A percentile compares a stretch with the other conserved stretches of the same genome.
Evolutionary conservation across 192 early-diverging fungal genomes (phyloP).

Genomic region (Coemansia sp.): DNA sequence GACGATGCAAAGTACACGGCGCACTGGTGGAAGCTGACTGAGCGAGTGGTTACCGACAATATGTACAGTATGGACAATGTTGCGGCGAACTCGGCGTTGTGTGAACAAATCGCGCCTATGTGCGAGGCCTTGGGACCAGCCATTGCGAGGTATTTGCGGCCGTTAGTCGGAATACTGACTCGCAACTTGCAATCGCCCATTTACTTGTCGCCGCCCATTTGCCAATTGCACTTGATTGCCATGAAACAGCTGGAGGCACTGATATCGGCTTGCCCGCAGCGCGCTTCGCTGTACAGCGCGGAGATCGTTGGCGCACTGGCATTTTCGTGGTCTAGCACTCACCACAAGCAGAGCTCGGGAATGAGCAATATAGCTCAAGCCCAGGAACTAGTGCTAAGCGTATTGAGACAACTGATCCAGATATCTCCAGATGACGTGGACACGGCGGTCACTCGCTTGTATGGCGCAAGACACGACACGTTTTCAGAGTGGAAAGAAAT

Average conservation of each 20-base stretch:
- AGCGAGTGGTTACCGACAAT: slow-evolving; percentile 24
- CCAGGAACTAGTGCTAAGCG: neutral
- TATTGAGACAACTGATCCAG: neutral
- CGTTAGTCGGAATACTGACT: slow-evolving; percentile 29
- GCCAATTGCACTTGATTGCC: slow-evolving; percentile 17
- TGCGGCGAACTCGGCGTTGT: slow-evolving; percentile 12
- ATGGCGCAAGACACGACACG: neutral
- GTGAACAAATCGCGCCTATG: slow-evolving; percentile 11
- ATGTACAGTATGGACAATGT: slow-evolving; percentile 37
- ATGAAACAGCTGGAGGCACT: slow-evolving; percentile 24
- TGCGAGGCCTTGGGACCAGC: slow-evolving; percentile 27
- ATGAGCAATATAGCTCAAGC: neutral
- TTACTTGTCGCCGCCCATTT: slow-evolving; percentile 9
- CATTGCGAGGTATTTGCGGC: slow-evolving; percentile 28
- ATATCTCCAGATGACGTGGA: neutral
- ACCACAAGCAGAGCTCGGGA: neutral
- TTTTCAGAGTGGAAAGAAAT: slow-evolving; percentile 8
- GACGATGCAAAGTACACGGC: slow-evolving; percentile 11
- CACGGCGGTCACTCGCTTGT: slow-evolving; percentile 8
- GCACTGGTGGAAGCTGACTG: slow-evolving; percentile 30
- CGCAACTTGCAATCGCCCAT: slow-evolving; percentile 24
- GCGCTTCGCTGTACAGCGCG: slow-evolving; percentile 18
- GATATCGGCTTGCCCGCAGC: slow-evolving; percentile 17
- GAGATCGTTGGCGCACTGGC: slow-evolving; percentile 42
- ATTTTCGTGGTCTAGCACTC: slow-evolving; percentile 19